Percentiles rank a stretch among this genome's conserved stretches.
phyloP scores from a whole-genome alignment of 768 basidiomycete species.

The Kondoa malvinella region DNA sequence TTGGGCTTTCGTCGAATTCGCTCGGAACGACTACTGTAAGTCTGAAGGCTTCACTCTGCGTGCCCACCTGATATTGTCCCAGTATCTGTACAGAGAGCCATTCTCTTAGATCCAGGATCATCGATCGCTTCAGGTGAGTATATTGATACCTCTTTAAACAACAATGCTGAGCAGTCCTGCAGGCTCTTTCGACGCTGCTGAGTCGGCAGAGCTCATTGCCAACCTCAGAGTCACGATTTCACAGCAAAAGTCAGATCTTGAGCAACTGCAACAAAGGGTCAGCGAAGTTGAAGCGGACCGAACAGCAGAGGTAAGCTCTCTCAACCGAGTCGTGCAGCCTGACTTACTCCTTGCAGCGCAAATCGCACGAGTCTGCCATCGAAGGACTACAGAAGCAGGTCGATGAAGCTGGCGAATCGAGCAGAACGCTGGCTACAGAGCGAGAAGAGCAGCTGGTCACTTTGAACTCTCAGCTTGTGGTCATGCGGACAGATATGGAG shows the following conservation, averaged over 20 bases:
- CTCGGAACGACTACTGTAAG: constrained; percentile 94
- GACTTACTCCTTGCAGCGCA: constrained; percentile 6
- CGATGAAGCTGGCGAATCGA: not conserved
- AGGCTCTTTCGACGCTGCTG: constrained; percentile 40
- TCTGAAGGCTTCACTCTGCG: not conserved
- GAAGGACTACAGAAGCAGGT: constrained; percentile 30
- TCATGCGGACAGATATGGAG: not conserved
- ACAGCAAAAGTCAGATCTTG: constrained; percentile 45
- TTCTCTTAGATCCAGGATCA: constrained; percentile 33
- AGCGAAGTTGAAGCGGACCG: constrained; percentile 22
- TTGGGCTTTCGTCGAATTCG: constrained; percentile 95
- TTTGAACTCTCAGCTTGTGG: constrained; percentile 1
- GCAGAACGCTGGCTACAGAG: not conserved
- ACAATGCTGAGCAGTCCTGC: constrained; percentile 28
- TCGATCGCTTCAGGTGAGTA: constrained; percentile 47
- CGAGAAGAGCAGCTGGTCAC: constrained; percentile 2
- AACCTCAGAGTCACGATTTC: constrained; percentile 70
- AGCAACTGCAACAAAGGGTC: constrained; percentile 30
- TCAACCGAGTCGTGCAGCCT: not conserved
- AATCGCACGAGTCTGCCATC: constrained; percentile 34
- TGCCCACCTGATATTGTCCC: not conserved
- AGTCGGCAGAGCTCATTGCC: constrained; percentile 61
- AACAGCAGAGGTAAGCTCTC: constrained; percentile 20
- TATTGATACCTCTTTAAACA: constrained; percentile 41
- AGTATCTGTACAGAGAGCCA: constrained; percentile 36